Conservation (phyloP, 2,329 filamentous ascomycete species). For the Scedosporium minutisporum region DNA sequence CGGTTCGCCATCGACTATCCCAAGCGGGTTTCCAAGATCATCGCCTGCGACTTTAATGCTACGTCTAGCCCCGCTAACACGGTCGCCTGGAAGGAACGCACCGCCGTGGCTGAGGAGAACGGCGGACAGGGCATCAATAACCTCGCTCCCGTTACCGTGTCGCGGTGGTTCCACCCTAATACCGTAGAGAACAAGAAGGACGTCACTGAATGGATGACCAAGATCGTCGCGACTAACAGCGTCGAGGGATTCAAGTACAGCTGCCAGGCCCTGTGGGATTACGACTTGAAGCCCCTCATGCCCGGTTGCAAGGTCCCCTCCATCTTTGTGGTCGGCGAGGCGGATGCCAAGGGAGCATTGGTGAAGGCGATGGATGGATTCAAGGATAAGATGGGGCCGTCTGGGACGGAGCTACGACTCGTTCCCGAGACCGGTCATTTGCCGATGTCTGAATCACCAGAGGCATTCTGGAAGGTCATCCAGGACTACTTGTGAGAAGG, state of each 20-base stretch:
- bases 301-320: conserved; percentile 45
- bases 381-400: conserved; percentile 44
- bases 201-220: conserved; percentile 46
- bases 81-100: conserved; percentile 69
- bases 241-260: conserved; percentile 59
- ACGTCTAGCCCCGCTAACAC: conserved; percentile 64
- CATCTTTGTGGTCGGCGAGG: conserved; percentile 61
- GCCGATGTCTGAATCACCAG: conserved; percentile 71
- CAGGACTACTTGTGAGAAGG: conserved; percentile 41
- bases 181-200: conserved; percentile 33
- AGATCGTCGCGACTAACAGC: conserved; percentile 61
- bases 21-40: conserved; percentile 45
- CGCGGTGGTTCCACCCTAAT: conserved; percentile 66
- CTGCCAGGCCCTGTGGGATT: conserved; percentile 62
- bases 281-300: conserved; percentile 54
- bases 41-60: conserved; percentile 72
- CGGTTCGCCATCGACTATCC: conserved; percentile 63
- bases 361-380: conserved; percentile 74
- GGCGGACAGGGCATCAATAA: conserved; percentile 48
- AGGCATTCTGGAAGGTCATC: conserved; percentile 57
- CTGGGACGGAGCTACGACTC: conserved; percentile 49
- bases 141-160: conserved; percentile 61
- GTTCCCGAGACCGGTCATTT: conserved; percentile 68
- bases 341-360: conserved; percentile 60
- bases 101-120: conserved; percentile 52